phyloP scores from a whole-genome alignment of 2,329 filamentous ascomycete species.

The Ustilaginoidea virens region DNA sequence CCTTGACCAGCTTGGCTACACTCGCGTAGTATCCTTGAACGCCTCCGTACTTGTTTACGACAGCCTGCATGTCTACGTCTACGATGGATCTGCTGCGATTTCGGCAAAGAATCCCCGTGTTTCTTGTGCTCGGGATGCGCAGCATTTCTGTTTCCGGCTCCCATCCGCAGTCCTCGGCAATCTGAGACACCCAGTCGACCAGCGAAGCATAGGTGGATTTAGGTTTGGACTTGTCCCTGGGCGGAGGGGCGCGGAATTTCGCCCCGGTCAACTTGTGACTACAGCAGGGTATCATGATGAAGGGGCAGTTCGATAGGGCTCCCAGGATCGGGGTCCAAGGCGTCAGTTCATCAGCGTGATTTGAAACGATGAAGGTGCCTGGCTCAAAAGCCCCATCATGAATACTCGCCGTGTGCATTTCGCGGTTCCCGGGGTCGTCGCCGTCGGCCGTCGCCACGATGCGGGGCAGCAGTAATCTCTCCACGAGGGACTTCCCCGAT shows the following conservation, averaged over 20 bases:
- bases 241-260: slow-evolving; percentile 50
- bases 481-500: slow-evolving; percentile 22
- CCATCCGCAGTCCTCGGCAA: slow-evolving; percentile 62
- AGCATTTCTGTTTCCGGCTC: slow-evolving; percentile 69
- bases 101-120: slow-evolving; percentile 61
- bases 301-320: slow-evolving; percentile 58
- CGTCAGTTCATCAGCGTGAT: slow-evolving; percentile 92
- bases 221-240: slow-evolving; percentile 30
- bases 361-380: slow-evolving; percentile 85
- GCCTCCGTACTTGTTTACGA: slow-evolving; percentile 38
- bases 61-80: slow-evolving; percentile 19
- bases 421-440: no score
- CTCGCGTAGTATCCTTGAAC: slow-evolving; percentile 42
- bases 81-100: background rate
- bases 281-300: slow-evolving; percentile 91
- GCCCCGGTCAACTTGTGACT: slow-evolving; percentile 72
- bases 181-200: slow-evolving; percentile 57
- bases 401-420: no score
- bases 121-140: slow-evolving; percentile 83
- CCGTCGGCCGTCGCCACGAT: slow-evolving; percentile 12
- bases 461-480: slow-evolving; percentile 33
- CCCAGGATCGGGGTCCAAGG: slow-evolving; percentile 90
- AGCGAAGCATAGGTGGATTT: slow-evolving; percentile 71
- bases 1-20: slow-evolving; percentile 44
- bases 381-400: slow-evolving; percentile 47